Base-by-base conservation (phyloP, 805 yeast species). In the Torulaspora maleeae region DNA sequence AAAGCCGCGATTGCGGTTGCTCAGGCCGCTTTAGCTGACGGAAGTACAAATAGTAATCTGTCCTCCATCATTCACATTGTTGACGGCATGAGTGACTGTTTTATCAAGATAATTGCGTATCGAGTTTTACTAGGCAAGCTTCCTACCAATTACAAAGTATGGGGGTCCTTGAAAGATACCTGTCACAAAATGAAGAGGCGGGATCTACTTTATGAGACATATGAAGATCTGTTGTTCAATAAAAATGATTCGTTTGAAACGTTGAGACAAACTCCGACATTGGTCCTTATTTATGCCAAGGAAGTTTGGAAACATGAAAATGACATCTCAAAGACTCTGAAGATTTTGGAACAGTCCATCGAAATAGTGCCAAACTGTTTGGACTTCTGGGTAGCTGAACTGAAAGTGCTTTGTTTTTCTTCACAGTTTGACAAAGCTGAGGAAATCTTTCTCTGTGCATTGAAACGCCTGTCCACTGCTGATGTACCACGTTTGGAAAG, bases 241-340 rank as follows among this genome's bases (percentile, higher is more conserved):
- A 33, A 36, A 24, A 30, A 38, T 1, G 33, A 43, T 5, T 32
- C 38, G 3, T 13, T 30, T 12, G 53, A 58, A 1, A 56, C 70
- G 0, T 72, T 82, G 41, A 83, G 85, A 0, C 54, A 67, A 3
- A 59, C 67, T 25, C 79, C 77, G 30, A 57, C 75, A 10, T 71
- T 87, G 35, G 74, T 78, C 64, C 63, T 87, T 41, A 77, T 82
- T 79, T 86, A 78, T 57, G 84, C 95, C 0, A 82, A 83, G 52
- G 90, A 84, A 54, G 69, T 74, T 42, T 80, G 88, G 83, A 63
- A 67, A 36, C 45, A 68, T 19, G 73, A 66, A 2, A 58, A 68
- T 1, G 79, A 83, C 52, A 54, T 74, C 1, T 65, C 59, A 1
- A 74, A 69, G 3, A 84, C 95, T 0, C 67, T 81, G 42, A 53